Conservation (phyloP, 106 monocot species). For the Chionographis japonica region DNA sequence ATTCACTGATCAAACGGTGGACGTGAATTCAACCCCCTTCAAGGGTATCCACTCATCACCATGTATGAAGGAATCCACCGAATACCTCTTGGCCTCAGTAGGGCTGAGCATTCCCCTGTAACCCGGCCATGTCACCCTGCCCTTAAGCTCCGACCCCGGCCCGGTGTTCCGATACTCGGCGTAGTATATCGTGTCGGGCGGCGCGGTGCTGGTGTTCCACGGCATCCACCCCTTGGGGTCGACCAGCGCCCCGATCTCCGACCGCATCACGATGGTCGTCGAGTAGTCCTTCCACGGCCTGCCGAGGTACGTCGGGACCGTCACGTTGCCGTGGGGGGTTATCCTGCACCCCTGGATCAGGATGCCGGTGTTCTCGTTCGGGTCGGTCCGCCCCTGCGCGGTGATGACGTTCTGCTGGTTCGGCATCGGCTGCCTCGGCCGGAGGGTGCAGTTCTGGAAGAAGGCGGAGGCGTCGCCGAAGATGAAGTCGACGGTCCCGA, state of each 20-base stretch:
- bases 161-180: slow-evolving; percentile 44
- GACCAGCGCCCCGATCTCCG: slow-evolving; percentile 21
- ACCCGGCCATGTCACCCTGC: slow-evolving; percentile 28
- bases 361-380: slow-evolving; percentile 35
- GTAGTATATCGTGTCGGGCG: slow-evolving; percentile 24
- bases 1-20: too few species aligned
- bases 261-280: slow-evolving; percentile 28
- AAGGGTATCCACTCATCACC: slow-evolving; percentile 17
- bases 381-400: slow-evolving; percentile 32
- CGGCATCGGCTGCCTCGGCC: slow-evolving; percentile 18
- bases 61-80: slow-evolving; percentile 15
- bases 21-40: slow-evolving; percentile 9
- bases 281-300: slow-evolving; percentile 42
- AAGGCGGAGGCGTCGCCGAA: slow-evolving; percentile 41
- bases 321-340: slow-evolving; percentile 4
- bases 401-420: slow-evolving; percentile 32
- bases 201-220: background rate
- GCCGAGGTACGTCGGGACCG: slow-evolving; percentile 24
- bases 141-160: slow-evolving; percentile 1
- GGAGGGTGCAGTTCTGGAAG: slow-evolving; percentile 37
- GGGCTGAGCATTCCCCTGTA: background rate
- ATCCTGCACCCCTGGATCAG: slow-evolving; percentile 29
- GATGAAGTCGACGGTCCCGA: slow-evolving; percentile 41
- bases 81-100: slow-evolving; percentile 11
- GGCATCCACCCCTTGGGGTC: slow-evolving; percentile 24